phyloP scores from a whole-genome alignment of 768 basidiomycete species.

The Tulasnella sp. region DNA sequence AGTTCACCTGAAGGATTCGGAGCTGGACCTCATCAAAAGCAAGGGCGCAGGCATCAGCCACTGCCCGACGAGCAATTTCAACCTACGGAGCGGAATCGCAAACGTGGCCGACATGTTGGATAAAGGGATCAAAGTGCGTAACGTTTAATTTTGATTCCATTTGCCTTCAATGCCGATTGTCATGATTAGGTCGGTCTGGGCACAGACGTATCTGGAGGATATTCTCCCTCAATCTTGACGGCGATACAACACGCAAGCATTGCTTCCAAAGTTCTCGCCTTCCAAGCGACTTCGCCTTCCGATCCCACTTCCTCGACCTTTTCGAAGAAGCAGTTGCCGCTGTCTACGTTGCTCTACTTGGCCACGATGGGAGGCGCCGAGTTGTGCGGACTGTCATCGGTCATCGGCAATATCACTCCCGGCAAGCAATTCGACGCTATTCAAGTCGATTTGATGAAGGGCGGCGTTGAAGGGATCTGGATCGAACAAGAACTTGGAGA shows the following conservation, averaged over 20 bases:
- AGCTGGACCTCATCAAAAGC: slow-evolving; percentile 57
- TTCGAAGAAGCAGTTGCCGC: slow-evolving; percentile 42
- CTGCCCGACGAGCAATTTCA: slow-evolving; percentile 91
- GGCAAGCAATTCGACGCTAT: slow-evolving; percentile 92
- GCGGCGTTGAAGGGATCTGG: slow-evolving; percentile 47
- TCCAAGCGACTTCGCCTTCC: slow-evolving; percentile 26
- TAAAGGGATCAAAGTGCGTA: slow-evolving; percentile 63
- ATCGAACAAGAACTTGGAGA: slow-evolving; percentile 25
- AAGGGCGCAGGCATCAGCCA: slow-evolving; percentile 71
- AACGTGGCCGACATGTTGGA: slow-evolving; percentile 71
- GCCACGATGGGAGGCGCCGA: slow-evolving; percentile 87
- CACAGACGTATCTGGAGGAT: slow-evolving; percentile 87
- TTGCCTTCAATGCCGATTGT: neutral
- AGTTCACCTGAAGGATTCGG: slow-evolving; percentile 61
- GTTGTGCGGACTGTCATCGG: slow-evolving; percentile 57
- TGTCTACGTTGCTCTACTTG: slow-evolving; percentile 72
- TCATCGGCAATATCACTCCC: slow-evolving; percentile 60
- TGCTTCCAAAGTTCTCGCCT: slow-evolving; percentile 63
- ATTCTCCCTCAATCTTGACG: slow-evolving; percentile 65
- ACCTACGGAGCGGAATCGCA: slow-evolving; percentile 76
- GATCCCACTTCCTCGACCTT: slow-evolving; percentile 14
- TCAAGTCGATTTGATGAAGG: slow-evolving; percentile 42
- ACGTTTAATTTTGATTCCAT: neutral
- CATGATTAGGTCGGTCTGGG: slow-evolving; percentile 73
- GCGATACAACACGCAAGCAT: slow-evolving; percentile 65